Percentiles rank a stretch among this genome's conserved stretches.
These are phyloP conservation scores for Asterochloris sp. DNA, from an alignment of 139 green algal species.

Conservation along the genomic window DNA sequence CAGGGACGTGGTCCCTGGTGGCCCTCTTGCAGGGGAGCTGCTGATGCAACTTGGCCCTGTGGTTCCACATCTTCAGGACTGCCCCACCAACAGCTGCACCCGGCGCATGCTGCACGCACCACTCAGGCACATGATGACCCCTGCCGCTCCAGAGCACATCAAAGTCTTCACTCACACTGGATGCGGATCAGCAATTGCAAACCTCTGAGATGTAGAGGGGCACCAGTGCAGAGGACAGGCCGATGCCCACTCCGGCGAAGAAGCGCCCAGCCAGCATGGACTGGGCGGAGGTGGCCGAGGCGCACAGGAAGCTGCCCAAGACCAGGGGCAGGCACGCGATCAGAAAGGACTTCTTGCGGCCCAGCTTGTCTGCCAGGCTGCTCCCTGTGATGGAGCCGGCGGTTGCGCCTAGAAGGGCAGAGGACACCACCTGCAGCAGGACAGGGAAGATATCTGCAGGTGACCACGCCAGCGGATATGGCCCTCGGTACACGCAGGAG, in stretches of 20 bases:
- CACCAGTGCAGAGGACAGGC: constrained; percentile 85
- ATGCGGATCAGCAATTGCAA: neutral
- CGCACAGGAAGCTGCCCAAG: constrained; percentile 65
- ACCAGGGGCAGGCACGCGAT: constrained; percentile 66
- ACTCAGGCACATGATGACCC: no score
- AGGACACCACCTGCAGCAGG: constrained; percentile 74
- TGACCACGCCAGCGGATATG: neutral
- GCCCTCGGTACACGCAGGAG: neutral
- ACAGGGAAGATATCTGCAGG: neutral
- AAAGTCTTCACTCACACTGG: neutral
- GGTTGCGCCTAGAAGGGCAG: constrained; percentile 71
- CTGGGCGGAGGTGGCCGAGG: constrained; percentile 47
- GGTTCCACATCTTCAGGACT: no score
- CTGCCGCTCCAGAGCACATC: no score
- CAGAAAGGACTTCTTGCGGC: constrained; percentile 63
- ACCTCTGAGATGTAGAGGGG: constrained; percentile 94
- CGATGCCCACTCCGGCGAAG: constrained; percentile 87
- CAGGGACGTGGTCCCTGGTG: no score
- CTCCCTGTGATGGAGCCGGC: constrained; percentile 65
- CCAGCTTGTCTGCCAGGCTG: constrained; percentile 70
- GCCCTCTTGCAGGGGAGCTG: no score
- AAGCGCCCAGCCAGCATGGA: constrained; percentile 75
- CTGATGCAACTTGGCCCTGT: no score
- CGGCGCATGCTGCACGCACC: no score
- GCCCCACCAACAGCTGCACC: no score